A percentile compares a stretch with the other conserved stretches of the same genome.
Evolutionary conservation across 768 basidiomycete species (phyloP).

Genomic region (Cyclocybe cylindracea): DNA sequence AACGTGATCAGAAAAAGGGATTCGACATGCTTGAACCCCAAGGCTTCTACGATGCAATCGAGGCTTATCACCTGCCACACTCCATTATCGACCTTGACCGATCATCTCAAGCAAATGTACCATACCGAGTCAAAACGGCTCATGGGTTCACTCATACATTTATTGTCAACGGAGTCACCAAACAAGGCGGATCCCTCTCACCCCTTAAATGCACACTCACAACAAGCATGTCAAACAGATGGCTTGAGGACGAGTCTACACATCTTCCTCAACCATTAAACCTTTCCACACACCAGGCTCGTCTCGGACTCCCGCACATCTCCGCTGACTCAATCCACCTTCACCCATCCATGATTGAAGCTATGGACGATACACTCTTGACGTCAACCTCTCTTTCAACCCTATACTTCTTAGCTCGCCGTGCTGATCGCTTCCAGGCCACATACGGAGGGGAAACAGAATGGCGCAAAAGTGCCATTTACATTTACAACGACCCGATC

Average conservation of each 20-base stretch:
- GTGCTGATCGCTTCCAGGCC: constrained; percentile 23
- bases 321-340: not conserved
- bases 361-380: too few species aligned
- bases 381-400: not conserved
- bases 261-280: not conserved
- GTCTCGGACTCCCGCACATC: not conserved
- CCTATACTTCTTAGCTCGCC: not conserved
- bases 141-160: constrained; percentile 25
- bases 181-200: too few species aligned
- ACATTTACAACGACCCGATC: too few species aligned
- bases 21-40: constrained; percentile 26
- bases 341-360: constrained; percentile 6
- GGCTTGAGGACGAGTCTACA: too few species aligned
- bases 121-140: constrained; percentile 20
- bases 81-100: constrained; percentile 25
- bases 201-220: not conserved
- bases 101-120: constrained; percentile 20
- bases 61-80: constrained; percentile 23
- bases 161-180: constrained; percentile 22
- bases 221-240: too few species aligned
- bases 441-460: constrained; percentile 25
- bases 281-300: not conserved
- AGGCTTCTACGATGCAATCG: constrained; percentile 32
- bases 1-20: constrained; percentile 29
- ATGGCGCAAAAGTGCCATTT: constrained; percentile 22